These are phyloP conservation scores for Melaleuca quinquenervia DNA, from an alignment of 345 rosid genomes.

Conservation along the genomic window DNA sequence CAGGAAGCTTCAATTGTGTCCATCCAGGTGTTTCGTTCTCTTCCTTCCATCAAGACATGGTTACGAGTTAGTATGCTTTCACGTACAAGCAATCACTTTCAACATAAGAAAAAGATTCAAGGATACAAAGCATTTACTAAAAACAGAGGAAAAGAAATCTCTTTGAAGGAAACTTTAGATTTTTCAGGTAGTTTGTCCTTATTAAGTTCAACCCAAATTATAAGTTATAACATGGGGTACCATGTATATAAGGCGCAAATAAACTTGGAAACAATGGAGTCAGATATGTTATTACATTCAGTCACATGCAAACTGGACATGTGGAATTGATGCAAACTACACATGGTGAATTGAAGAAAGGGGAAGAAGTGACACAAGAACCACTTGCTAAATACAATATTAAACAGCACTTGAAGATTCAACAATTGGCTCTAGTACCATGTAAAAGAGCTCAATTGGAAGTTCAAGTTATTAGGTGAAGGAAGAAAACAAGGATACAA, in stretches of 20 bases:
- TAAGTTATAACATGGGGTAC: background rate
- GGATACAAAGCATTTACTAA: background rate
- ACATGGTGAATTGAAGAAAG: background rate
- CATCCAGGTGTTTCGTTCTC: conserved; percentile 95
- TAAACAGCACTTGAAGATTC: background rate
- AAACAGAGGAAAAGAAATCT: background rate
- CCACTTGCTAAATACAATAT: background rate
- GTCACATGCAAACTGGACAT: background rate
- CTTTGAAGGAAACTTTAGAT: background rate
- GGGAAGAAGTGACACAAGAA: background rate
- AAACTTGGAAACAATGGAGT: background rate
- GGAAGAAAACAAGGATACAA: background rate
- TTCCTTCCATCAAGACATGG: conserved; percentile 71
- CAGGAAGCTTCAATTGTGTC: conserved; percentile 99
- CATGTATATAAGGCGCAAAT: background rate
- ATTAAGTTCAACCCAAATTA: background rate
- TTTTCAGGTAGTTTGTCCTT: background rate
- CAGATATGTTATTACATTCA: background rate
- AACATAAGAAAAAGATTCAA: background rate
- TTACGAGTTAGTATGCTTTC: background rate
- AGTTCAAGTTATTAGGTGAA: background rate
- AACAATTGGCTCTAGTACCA: background rate
- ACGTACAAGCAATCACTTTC: background rate
- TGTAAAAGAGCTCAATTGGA: background rate
- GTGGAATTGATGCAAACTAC: background rate